Base-by-base conservation (phyloP, 2,329 filamentous ascomycete genomes). In the Phialemoniopsis sp. region DNA sequence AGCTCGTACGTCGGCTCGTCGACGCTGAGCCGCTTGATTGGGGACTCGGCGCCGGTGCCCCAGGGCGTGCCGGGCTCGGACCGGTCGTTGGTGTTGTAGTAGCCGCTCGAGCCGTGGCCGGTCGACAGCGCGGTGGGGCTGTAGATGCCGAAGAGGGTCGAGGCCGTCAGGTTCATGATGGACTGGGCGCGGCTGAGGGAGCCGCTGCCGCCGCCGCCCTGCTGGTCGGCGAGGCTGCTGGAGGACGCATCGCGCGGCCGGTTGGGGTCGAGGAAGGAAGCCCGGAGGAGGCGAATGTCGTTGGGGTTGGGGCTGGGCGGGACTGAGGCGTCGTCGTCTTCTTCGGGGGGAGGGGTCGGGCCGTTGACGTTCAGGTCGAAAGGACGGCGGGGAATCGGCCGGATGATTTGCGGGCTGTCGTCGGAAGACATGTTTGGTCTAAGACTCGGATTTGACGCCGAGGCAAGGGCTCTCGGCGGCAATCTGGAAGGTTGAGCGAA, bases 81-180 rank as follows among this genome's bases (percentile, higher is more conserved):
- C 43, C 55, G 48, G 31, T 66, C 61, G 32, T 18, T 34, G 15
- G 33, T 35, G 17, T 29, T 34, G 14, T 36, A 32, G 17, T 36
- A 39, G 13, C 21, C 21, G 21, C 21, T 26, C 32, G 18, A 21
- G 34, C 32, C 37, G 39, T 16, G 13, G 36, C 44, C 54, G 46
- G 13, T 54, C 54, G 38, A 59, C 58, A 42, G 43, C 36, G 40
- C 36, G 1, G 78, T 78, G 7, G 80, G 81, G 10, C 82, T 82
- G 68, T 95, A 98, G 54, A 98, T 98, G 39, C 93, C 91, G 50
- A 85, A 87, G 5, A 98, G 76, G 0, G 93, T 95, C 3, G 89
- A 90, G 9, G 87, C 84, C 4, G 89, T 95, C 44, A 98, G 74
- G 58, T 96, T 95, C 55, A 89, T 70, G 41, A 89, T 78, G 9